Evolutionary conservation across 176 grass and related monocot species (phyloP), one percentile per base, ranked within the genome.

Genomic region (Oryza glumipatula): DNA sequence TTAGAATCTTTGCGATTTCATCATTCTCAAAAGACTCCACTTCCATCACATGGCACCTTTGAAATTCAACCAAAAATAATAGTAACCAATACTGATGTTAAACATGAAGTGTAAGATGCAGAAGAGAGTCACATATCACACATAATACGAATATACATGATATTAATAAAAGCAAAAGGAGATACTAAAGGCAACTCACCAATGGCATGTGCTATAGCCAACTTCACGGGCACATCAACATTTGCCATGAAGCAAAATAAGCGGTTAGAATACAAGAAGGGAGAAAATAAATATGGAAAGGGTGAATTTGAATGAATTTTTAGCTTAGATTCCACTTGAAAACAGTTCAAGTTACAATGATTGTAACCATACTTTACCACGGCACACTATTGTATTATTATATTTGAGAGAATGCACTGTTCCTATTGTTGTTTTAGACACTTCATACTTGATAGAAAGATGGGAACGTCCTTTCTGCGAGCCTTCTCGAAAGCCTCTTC

Each of bases 201-300:
- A 98, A 80, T 98, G 96, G 73, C 96, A 98, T 76, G 96, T 98
- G 88, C 93, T 98, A 46, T 98, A 98, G 60, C 96, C 96, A 92
- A 98, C 96, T 98, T 88, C 74, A 80, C 21, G 39, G 72, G 44
- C 13, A 54, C 39, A 86, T 43, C 75, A 67, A 78, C 13, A 74
- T 69, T 64, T 19, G 8, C 69, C 36, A 84, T 39, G 72, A 68
- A 84, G 12, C 35, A 90, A 66, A 80, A 58, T 23, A 49, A 72
- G 30, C 21, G 76, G 71, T 70, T 67, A 81, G 58, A 3, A 60
- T 15, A 87, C 65, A 82, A 67, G 15, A 67, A 23, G 17, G 28
- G 16, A 56, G 14, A 21, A 78, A 26, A 76, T 63, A 11, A n/a
- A 63, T 77, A 32, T 9, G 1, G 30, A 85, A 71, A 11, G n/a